Conservation (phyloP, 495 filamentous ascomycete genomes). For the Aspergillus nanangensis region DNA sequence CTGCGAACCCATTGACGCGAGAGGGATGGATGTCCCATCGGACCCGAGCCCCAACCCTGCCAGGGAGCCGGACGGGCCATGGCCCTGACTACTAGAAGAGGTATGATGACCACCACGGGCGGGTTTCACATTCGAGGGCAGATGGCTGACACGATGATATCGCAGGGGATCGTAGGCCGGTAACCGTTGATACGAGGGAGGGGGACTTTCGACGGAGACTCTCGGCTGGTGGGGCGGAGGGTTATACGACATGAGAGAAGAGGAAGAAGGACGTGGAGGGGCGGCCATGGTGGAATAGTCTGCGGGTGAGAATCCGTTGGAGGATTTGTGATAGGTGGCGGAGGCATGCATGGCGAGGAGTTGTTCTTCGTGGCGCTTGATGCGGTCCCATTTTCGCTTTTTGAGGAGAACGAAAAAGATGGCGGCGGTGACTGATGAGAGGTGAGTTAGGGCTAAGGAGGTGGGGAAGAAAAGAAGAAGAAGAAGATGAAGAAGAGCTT, state of each 20-base stretch:
- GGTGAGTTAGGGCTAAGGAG: neutral
- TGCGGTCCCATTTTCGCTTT: conserved; percentile 22
- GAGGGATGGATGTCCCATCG: neutral
- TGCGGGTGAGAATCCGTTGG: conserved; percentile 4
- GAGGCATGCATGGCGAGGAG: conserved; percentile 12
- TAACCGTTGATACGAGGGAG: conserved; percentile 16
- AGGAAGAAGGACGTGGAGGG: conserved; percentile 5
- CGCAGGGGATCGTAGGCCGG: conserved; percentile 17
- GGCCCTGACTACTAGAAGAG: neutral
- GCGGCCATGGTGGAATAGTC: conserved; percentile 4
- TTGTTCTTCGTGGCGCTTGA: conserved; percentile 16
- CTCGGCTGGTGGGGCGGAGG: neutral
- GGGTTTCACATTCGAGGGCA: neutral
- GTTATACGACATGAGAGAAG: conserved; percentile 1
- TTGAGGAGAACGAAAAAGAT: conserved; percentile 21
- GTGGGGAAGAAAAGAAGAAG: neutral
- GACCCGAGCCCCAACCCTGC: neutral
- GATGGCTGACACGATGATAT: conserved; percentile 9
- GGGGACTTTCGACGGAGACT: conserved; percentile 8
- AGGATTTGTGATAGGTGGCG: conserved; percentile 2
- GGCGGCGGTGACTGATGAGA: conserved; percentile 17
- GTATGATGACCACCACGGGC: neutral
- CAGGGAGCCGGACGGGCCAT: neutral
- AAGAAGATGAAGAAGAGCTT: neutral
- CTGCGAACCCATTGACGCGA: neutral